Conservation (phyloP, 495 filamentous ascomycete species). For the Hypoxylon fragiforme region DNA sequence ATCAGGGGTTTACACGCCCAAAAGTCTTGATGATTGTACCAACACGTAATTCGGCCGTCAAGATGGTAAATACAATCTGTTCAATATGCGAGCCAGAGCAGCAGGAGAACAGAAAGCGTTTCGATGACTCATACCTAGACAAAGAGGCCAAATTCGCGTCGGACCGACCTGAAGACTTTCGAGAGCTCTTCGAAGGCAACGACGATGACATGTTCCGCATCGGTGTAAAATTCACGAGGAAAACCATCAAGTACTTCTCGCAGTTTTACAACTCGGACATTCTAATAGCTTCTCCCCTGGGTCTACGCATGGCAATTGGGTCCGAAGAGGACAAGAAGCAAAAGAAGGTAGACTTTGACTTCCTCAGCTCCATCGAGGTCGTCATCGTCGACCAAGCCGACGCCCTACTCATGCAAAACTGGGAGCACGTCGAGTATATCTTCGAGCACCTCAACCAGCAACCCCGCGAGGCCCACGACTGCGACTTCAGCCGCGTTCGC, state of each 20-base stretch:
- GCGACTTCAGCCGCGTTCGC: constrained; percentile 90
- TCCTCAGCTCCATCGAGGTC: constrained; percentile 88
- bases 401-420: constrained; percentile 95
- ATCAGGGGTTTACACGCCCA: constrained; percentile 94
- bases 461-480: constrained; percentile 86
- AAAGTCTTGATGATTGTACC: constrained; percentile 89
- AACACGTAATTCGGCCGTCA: constrained; percentile 80
- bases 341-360: constrained; percentile 87
- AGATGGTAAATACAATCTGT: constrained; percentile 73
- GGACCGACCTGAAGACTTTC: constrained; percentile 84
- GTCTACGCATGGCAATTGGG: constrained; percentile 86
- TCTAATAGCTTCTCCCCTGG: constrained; percentile 86
- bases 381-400: constrained; percentile 91
- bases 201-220: constrained; percentile 96
- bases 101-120: constrained; percentile 92
- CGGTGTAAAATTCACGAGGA: constrained; percentile 91
- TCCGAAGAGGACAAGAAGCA: constrained; percentile 57
- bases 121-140: constrained; percentile 75
- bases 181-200: constrained; percentile 88
- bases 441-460: constrained; percentile 91
- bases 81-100: constrained; percentile 78
- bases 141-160: constrained; percentile 66
- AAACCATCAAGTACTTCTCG: constrained; percentile 91
- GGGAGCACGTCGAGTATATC: constrained; percentile 91
- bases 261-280: constrained; percentile 97